phyloP scores from a whole-genome alignment of 2,329 filamentous ascomycete genomes.

The Monosporascus sp. region DNA sequence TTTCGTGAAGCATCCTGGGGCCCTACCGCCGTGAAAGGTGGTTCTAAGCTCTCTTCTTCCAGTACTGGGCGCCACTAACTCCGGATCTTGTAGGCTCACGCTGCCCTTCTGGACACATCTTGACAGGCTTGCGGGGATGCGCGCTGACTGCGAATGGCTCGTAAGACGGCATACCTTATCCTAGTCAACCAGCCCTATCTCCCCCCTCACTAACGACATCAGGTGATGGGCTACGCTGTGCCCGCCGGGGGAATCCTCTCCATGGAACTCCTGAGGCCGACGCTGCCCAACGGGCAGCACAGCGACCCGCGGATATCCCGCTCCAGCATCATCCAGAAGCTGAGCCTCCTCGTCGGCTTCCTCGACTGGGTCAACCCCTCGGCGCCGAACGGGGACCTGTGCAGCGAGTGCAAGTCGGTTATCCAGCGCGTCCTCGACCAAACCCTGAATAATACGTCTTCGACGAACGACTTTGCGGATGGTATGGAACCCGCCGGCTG shows the following conservation, averaged over 20 bases:
- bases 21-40: not conserved
- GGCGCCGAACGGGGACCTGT: slow-evolving; percentile 44
- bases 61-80: too few relatives aligned
- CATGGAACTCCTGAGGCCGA: slow-evolving; percentile 42
- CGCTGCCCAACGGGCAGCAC: slow-evolving; percentile 27
- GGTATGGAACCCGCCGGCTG: slow-evolving; percentile 26
- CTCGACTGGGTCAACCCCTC: slow-evolving; percentile 45
- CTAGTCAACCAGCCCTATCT: not conserved
- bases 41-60: too few relatives aligned
- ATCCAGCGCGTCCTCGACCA: slow-evolving; percentile 47
- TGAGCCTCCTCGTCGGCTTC: slow-evolving; percentile 46
- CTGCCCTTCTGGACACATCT: slow-evolving; percentile 45
- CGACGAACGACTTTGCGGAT: slow-evolving; percentile 13
- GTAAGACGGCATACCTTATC: slow-evolving; percentile 23
- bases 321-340: slow-evolving; percentile 45
- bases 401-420: slow-evolving; percentile 39
- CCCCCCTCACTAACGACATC: not conserved
- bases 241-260: slow-evolving; percentile 46
- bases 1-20: too few relatives aligned
- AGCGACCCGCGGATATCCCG: slow-evolving; percentile 33
- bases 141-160: slow-evolving; percentile 45
- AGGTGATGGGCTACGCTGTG: slow-evolving; percentile 46
- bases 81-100: slow-evolving; percentile 22
- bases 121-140: slow-evolving; percentile 36
- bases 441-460: slow-evolving; percentile 33